Conservation (phyloP, 1,284 basidiomycete species). For the Sporisorium iseilematis-ciliati region DNA sequence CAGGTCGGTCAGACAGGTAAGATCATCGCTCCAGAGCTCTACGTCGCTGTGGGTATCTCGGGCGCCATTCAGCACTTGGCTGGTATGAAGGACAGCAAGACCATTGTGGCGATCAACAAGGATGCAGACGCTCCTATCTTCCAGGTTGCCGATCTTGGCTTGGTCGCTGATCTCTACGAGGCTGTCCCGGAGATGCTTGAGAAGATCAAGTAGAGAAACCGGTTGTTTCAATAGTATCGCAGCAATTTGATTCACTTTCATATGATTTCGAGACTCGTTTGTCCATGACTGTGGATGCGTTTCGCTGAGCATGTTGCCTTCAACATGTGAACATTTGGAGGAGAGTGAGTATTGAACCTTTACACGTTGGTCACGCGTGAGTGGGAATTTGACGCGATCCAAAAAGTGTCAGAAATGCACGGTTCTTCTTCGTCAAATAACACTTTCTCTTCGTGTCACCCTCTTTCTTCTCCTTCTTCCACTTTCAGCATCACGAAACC, state of each 20-base stretch:
- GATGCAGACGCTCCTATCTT: conserved; percentile 98
- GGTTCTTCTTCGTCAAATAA: neutral
- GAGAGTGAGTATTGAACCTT: neutral
- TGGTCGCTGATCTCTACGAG: conserved; percentile 77
- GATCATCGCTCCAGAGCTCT: conserved; percentile 82
- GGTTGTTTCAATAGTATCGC: neutral
- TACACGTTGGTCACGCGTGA: neutral
- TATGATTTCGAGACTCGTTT: no score
- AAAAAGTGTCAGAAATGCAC: conserved; percentile 16
- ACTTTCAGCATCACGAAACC: neutral
- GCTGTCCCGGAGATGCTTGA: conserved; percentile 69
- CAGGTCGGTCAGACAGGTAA: conserved; percentile 99
- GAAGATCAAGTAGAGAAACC: conserved; percentile 42
- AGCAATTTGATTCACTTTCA: no score
- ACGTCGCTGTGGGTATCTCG: conserved; percentile 95
- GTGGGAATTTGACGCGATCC: conserved; percentile 8
- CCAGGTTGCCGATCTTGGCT: conserved; percentile 95
- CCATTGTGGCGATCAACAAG: conserved; percentile 99
- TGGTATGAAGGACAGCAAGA: conserved; percentile 99
- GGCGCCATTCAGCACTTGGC: conserved; percentile 99
- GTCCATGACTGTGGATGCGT: no score
- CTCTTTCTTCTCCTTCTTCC: neutral
- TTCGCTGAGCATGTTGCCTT: neutral
- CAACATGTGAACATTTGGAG: neutral
- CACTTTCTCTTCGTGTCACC: neutral